phyloP scores from a whole-genome alignment of 2,329 filamentous ascomycete species.

The Pseudopithomyces maydicus region DNA sequence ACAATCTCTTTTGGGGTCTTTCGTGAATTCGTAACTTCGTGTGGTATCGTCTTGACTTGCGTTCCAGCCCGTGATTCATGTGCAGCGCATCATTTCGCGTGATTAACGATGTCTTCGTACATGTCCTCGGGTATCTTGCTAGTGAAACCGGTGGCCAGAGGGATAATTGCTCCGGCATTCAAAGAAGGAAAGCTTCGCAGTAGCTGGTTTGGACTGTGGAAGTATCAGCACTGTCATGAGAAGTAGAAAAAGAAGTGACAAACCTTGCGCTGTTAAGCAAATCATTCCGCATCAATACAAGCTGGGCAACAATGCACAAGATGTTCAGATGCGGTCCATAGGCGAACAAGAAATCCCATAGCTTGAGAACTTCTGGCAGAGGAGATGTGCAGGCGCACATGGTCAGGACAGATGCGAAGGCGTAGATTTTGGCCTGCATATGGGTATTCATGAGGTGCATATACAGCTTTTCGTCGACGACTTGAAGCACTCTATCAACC shows the following conservation, averaged over 20 bases:
- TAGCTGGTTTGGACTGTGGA: slow-evolving; percentile 81
- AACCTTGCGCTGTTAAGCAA: slow-evolving; percentile 85
- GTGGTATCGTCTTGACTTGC: background rate
- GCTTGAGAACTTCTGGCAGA: slow-evolving; percentile 84
- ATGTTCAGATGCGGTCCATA: slow-evolving; percentile 96
- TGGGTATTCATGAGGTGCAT: slow-evolving; percentile 83
- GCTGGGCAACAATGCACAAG: slow-evolving; percentile 92
- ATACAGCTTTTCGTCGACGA: slow-evolving; percentile 88
- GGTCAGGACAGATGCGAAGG: slow-evolving; percentile 92
- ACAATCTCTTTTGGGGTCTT: too few species aligned
- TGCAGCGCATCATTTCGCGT: slow-evolving; percentile 74
- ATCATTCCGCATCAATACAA: slow-evolving; percentile 84
- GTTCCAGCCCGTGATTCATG: background rate
- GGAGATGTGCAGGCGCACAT: slow-evolving; percentile 96
- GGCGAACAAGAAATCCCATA: slow-evolving; percentile 98
- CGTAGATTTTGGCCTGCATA: slow-evolving; percentile 91
- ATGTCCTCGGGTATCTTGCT: slow-evolving; percentile 89
- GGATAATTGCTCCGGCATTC: slow-evolving; percentile 82
- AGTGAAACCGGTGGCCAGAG: slow-evolving; percentile 82
- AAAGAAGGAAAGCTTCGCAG: slow-evolving; percentile 85
- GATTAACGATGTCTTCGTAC: slow-evolving; percentile 85
- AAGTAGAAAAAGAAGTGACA: slow-evolving; percentile 19
- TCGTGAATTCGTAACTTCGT: slow-evolving; percentile 14
- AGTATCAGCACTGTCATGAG: slow-evolving; percentile 20
- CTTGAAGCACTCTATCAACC: slow-evolving; percentile 88